Conservation (phyloP, 1,284 basidiomycete genomes). For the Puccinia triticina region DNA sequence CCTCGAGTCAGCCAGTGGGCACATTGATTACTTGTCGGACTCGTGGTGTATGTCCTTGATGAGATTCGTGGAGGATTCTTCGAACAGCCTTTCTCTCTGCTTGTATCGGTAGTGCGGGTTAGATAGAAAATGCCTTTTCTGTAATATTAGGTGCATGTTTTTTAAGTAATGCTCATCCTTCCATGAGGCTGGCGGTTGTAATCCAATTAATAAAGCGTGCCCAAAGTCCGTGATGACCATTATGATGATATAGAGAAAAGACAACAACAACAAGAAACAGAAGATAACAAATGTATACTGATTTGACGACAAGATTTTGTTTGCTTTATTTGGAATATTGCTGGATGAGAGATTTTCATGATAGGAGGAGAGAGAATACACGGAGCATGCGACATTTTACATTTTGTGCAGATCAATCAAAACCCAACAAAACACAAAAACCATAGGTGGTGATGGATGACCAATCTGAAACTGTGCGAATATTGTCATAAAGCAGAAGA, state of each 20-base stretch:
- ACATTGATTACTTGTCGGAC: too few relatives aligned
- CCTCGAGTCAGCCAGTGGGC: too few relatives aligned
- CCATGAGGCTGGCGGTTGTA: too few relatives aligned
- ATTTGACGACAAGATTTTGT: background rate
- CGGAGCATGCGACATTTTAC: background rate
- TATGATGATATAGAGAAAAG: too few relatives aligned
- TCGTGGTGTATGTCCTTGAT: too few relatives aligned
- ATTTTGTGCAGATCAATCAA: background rate
- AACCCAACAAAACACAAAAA: background rate
- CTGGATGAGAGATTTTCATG: background rate
- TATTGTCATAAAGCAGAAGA: background rate
- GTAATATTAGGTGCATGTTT: too few relatives aligned
- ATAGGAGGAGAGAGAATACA: background rate
- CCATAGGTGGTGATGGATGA: background rate
- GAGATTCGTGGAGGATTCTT: too few relatives aligned
- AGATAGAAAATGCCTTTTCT: too few relatives aligned
- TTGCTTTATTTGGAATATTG: background rate
- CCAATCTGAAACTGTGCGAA: background rate
- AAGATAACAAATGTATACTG: background rate
- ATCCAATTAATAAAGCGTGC: background rate
- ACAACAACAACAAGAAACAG: background rate
- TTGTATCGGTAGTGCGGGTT: too few relatives aligned
- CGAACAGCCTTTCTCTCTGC: too few relatives aligned
- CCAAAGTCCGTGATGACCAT: background rate
- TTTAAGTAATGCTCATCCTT: too few relatives aligned